Percentiles rank a stretch among this genome's conserved stretches.
These are phyloP conservation scores for Colletotrichum chlorophyti DNA, from an alignment of 2,329 filamentous ascomycete genomes.

Conservation along the genomic window DNA sequence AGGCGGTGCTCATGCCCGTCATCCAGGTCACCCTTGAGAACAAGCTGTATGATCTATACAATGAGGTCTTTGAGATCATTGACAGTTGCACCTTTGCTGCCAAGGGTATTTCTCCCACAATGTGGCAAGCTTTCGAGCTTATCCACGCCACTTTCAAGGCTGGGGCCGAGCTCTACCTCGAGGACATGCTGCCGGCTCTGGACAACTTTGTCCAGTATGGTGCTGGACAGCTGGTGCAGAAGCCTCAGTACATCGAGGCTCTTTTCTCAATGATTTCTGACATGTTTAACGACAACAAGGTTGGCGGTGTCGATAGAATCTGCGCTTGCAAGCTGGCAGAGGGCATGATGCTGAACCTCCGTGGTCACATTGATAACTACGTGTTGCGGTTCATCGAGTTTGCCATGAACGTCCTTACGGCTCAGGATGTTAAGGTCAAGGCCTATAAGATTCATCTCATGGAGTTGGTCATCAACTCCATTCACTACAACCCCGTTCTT, in stretches of 20 bases:
- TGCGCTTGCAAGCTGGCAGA: conserved; percentile 98
- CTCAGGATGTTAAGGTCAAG: conserved; percentile 83
- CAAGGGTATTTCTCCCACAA: conserved; percentile 92
- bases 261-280: conserved; percentile 93
- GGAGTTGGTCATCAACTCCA: conserved; percentile 98
- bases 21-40: conserved; percentile 96
- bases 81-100: conserved; percentile 99
- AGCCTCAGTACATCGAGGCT: conserved; percentile 85
- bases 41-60: conserved; percentile 97
- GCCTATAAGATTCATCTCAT: conserved; percentile 95
- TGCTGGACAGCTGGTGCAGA: conserved; percentile 78
- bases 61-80: conserved; percentile 98
- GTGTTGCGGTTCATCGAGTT: conserved; percentile 88
- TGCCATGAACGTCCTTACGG: conserved; percentile 82
- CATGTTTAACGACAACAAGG: conserved; percentile 92
- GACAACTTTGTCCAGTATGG: conserved; percentile 99
- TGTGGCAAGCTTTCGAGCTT: conserved; percentile 98
- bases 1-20: conserved; percentile 95
- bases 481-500: conserved; percentile 94
- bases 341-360: conserved; percentile 94
- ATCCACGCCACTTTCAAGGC: conserved; percentile 98
- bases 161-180: conserved; percentile 94
- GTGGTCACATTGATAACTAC: conserved; percentile 86
- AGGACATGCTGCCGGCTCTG: conserved; percentile 97
- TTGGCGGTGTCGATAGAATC: conserved; percentile 92